Base-by-base conservation (phyloP, 2,329 filamentous ascomycete genomes). In the Clonostachys rhizophaga region DNA sequence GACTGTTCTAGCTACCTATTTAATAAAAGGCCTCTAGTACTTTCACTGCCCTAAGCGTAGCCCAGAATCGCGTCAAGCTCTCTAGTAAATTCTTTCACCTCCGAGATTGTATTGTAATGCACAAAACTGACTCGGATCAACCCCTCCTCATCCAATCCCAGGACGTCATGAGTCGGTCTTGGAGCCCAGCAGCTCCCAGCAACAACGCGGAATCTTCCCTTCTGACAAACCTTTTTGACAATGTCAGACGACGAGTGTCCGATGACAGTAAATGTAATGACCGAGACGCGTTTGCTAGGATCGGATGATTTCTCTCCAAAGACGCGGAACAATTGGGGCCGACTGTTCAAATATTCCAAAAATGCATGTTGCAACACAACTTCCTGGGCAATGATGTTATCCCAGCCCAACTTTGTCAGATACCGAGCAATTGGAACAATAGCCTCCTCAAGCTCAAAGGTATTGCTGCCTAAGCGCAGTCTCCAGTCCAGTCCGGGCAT, bases 131-230 rank as follows among this genome's bases (percentile, higher is more conserved):
- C 81, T 52, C 86, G 73, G 5, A 86, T 74, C 9, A 89, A 78
- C 0, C 84, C 86, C 2, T 47, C 75, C 9, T 76, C 69, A 1
- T 70, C 74, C 44, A 87, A 63, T 0, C 72, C 72, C 36, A 89
- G 58, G 0, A 87, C 66, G 3, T 85, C 78, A 49, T 78, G 68
- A 12, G 79, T 70, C 52, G 89, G 58, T 14, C 85, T 68, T 54
- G 85, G 78, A 12, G 79, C 83, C 62, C 89, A 89, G 55, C 89
- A 88, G 41, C 78, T 71, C 0, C 86, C 86, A 75, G 78, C 86
- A 43, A 84, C 69, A 50, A 87, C 79, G 0, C 82, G 84, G 61
- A 79, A 82, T 17, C 75, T 65, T 2, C 76, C 78, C 17, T 70
- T 68, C 40, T 69, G 69, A 63, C 89, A 84, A 2, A 87, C 76